Conservation (phyloP, 139 green algal genomes). For the Closterium sp. region DNA sequence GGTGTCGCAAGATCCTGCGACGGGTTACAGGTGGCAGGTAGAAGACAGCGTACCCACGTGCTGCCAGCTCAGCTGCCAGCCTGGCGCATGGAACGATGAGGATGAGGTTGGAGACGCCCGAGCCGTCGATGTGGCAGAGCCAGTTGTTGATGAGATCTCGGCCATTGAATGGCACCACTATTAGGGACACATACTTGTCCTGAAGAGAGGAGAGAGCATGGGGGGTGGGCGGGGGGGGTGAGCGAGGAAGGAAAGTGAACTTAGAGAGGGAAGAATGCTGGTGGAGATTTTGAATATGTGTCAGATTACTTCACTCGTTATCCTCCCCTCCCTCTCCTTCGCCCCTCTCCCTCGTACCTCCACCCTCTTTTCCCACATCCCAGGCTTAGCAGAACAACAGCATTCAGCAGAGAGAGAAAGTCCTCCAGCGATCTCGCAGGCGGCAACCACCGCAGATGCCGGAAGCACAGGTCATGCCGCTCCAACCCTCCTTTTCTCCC, state of each 20-base stretch:
- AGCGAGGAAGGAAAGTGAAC: not conserved
- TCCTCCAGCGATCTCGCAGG: not conserved
- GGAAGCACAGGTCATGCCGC: conserved; percentile 6
- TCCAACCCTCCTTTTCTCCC: too few species aligned
- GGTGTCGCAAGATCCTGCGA: not conserved
- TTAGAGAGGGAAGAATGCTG: too few species aligned
- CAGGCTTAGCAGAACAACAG: not conserved
- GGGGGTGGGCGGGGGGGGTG: too few species aligned
- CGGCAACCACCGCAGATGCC: not conserved
- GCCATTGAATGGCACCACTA: conserved; percentile 13
- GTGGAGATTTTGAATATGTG: too few species aligned
- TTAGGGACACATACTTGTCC: conserved; percentile 12
- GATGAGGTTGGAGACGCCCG: conserved; percentile 13
- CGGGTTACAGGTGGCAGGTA: not conserved
- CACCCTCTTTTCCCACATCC: not conserved
- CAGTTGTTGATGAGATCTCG: conserved; percentile 14
- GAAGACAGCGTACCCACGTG: conserved; percentile 16
- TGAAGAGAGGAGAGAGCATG: not conserved
- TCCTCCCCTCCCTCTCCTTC: not conserved
- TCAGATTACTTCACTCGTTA: not conserved
- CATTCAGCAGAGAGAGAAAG: not conserved
- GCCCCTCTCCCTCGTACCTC: not conserved
- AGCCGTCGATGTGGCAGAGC: conserved; percentile 32
- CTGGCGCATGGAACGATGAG: conserved; percentile 14
- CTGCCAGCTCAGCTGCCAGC: conserved; percentile 10